Base-by-base conservation (phyloP, 2,329 filamentous ascomycete genomes). In the Botrytis pseudocinerea region DNA sequence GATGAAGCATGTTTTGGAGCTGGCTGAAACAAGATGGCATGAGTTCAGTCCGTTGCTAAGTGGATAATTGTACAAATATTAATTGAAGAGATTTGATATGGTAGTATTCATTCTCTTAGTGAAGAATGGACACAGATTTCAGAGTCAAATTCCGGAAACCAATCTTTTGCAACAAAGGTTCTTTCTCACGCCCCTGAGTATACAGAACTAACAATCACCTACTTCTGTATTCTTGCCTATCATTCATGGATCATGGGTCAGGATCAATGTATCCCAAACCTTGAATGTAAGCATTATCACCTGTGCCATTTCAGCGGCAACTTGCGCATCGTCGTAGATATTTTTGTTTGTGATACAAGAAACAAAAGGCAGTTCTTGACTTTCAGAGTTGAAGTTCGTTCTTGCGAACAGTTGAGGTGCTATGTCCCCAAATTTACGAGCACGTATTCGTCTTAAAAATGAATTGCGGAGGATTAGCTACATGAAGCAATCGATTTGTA, bases 1-100 rank as follows among this genome's bases (percentile, higher is more conserved):
- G 73, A 85, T 95, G 80, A 87, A 83, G 76, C 83, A 86, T 59
- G 84, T 93, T 76, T 85, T 91, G 12, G 83, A 83, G 42, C 81
- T 89, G 70, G 90, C 92, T 1, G 86, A 87, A 76, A 84, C 85
- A 74, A 88, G 92, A 78, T 95, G 93, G 87, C 83, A 85, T 62
- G 87, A 91, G 76, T 63, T 81, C 16, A 78, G 70, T 69, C 71
- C 70, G 54, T 71, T 79, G 12, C 72, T 80, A 18, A 74, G 74
- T 25, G 65, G 75, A 64, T 79, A 74, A 78, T 70, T 62, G 32
- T 70, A 73, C 28, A 25, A 44, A 68, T 6, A 72, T 61, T 42
- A 68, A 69, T 48, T 59, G 12, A 46, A 60, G 70, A 61, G 5
- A 51, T n/a, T 40, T 72, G 57, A 57, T 40, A 32, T 42, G 25